These are phyloP conservation scores for Carpinus fangiana DNA, from an alignment of 306 rosid species.

Conservation along the genomic window DNA sequence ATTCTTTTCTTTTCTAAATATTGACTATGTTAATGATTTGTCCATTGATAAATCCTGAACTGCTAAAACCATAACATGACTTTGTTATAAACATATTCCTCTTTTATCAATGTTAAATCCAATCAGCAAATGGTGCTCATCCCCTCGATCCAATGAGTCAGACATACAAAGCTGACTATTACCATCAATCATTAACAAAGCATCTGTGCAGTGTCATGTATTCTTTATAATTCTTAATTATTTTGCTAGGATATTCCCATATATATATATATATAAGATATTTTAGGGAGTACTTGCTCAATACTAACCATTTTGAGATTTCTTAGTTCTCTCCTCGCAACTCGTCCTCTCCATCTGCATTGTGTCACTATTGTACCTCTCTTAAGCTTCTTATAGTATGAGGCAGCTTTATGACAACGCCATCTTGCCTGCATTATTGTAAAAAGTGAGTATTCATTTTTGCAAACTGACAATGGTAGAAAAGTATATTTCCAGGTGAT, in stretches of 20 bases:
- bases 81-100: background rate
- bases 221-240: background rate
- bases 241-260: background rate
- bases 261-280: background rate
- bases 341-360: constrained; percentile 82
- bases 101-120: background rate
- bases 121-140: background rate
- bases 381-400: constrained; percentile 73
- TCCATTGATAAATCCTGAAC: background rate
- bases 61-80: background rate
- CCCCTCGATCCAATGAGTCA: background rate
- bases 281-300: background rate
- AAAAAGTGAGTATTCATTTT: constrained; percentile 20
- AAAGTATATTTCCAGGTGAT: constrained; percentile 17
- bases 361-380: constrained; percentile 74
- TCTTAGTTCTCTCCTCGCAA: constrained; percentile 79
- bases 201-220: background rate
- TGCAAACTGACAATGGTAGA: constrained; percentile 9
- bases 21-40: background rate
- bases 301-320: constrained; percentile 82
- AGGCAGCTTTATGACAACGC: constrained; percentile 76
- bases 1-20: background rate
- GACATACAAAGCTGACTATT: background rate
- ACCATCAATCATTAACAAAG: background rate
- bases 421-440: constrained; percentile 70